A percentile compares a stretch with the other conserved stretches of the same genome.
Conservation (phyloP, 495 filamentous ascomycete genomes). For the Thermochaetoides thermophila region DNA sequence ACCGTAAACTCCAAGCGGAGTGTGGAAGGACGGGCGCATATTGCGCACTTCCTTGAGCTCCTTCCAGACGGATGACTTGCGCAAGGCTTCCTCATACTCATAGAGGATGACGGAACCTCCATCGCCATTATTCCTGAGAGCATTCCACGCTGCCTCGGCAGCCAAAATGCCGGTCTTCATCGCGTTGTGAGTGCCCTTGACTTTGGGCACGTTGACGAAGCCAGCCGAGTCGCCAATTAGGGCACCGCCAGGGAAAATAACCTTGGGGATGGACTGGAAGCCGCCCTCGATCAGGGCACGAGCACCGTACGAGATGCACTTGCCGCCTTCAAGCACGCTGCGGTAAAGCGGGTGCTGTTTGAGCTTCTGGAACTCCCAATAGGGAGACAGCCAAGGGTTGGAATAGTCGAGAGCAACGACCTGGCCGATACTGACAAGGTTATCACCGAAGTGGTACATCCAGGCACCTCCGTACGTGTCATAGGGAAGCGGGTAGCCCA, state of each 20-base stretch:
- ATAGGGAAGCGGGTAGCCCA: conserved; percentile 81
- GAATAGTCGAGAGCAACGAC: conserved; percentile 92
- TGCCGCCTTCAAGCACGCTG: conserved; percentile 73
- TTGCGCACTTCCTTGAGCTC: conserved; percentile 93
- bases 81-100: conserved; percentile 85
- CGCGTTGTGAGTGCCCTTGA: conserved; percentile 95
- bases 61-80: conserved; percentile 77
- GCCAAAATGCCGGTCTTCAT: conserved; percentile 98
- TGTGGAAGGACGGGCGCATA: conserved; percentile 90
- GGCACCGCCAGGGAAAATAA: conserved; percentile 88
- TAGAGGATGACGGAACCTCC: conserved; percentile 74
- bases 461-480: conserved; percentile 93
- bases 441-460: conserved; percentile 99
- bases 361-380: conserved; percentile 94
- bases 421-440: conserved; percentile 84
- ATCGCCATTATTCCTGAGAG: conserved; percentile 40
- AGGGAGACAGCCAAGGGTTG: conserved; percentile 93
- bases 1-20: conserved; percentile 67
- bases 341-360: conserved; percentile 90
- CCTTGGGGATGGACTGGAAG: conserved; percentile 94
- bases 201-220: conserved; percentile 95
- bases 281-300: conserved; percentile 89
- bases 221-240: conserved; percentile 93
- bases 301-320: conserved; percentile 94
- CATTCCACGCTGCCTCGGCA: conserved; percentile 72